Evolutionary conservation across 306 rosid species (phyloP), one percentile per base, ranked within the genome.

Genomic region (Quercus rubra): DNA sequence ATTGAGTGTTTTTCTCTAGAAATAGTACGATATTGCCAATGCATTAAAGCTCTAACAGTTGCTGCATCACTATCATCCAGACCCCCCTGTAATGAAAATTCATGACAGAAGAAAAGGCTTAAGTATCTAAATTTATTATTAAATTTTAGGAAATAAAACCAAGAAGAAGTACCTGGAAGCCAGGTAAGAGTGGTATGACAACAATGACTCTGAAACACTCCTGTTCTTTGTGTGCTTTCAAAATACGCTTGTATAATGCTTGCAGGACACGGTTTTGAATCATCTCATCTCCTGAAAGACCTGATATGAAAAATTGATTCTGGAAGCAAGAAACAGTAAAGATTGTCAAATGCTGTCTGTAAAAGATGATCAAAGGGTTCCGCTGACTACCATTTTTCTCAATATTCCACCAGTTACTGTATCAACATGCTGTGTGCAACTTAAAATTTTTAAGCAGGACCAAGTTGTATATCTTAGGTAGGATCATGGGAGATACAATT

Each of bases 221-320:
- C 80, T 93, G 81, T 51, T 93, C 93, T 78, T 84, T 89, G 88
- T 87, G 85, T 69, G 99, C 99, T 85, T 90, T 85, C 90, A 86
- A 78, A 79, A 96, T 87, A 12, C 97, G 90, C 27, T 76, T 90
- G 70, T 85, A 90, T 59, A 96, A 79, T 77, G 98, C 98, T 87
- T 93, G 97, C 79, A 90, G 82, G 13, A 96, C 97, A 85, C 99
- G 97, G 83, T 96, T 96, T 30, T 84, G 86, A 83, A 96, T 96
- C 69, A 85, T 83, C 73, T 88, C 97, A 87, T 96, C 98, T 73
- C 87, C 97, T 56, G 98, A 77, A 74, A 93, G 97, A 76, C 99
- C 99, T 80, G 99, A 96, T 79, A 96, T 90, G 79, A 96, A 96
- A 87, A 96, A 96, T 77, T 96, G 99, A 86, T 96, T 96, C 99